phyloP scores from a whole-genome alignment of 306 rosid genomes.

The Vigna mungo region DNA sequence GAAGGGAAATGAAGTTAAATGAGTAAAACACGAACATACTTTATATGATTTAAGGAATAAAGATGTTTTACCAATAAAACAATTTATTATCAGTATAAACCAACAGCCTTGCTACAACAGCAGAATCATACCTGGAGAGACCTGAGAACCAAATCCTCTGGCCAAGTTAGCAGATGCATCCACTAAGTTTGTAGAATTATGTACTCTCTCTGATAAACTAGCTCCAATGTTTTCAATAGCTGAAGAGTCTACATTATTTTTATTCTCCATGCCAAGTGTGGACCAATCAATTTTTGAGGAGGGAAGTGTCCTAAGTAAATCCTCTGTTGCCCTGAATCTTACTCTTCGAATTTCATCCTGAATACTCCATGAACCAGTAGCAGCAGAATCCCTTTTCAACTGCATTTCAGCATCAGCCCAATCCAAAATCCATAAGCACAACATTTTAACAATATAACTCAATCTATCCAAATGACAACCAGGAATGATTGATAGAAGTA shows the following conservation, averaged over 20 bases:
- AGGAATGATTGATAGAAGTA: conserved; percentile 26
- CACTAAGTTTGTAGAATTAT: conserved; percentile 37
- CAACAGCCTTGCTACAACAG: conserved; percentile 34
- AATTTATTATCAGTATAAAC: conserved; percentile 34
- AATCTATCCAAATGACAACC: conserved; percentile 21
- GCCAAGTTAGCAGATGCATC: conserved; percentile 53
- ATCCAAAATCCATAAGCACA: conserved; percentile 32
- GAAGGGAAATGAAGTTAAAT: conserved; percentile 44
- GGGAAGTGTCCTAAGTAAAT: conserved; percentile 79
- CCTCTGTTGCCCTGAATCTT: conserved; percentile 92
- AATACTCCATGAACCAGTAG: conserved; percentile 93
- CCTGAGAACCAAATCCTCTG: conserved; percentile 44
- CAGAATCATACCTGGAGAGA: conserved; percentile 55
- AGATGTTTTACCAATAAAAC: conserved; percentile 28
- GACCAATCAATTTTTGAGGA: conserved; percentile 81
- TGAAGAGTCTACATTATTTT: conserved; percentile 50
- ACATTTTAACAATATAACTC: conserved; percentile 27
- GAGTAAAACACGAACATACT: conserved; percentile 40
- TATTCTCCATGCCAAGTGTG: conserved; percentile 54
- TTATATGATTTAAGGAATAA: conserved; percentile 28
- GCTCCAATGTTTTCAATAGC: conserved; percentile 51
- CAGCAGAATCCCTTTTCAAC: conserved; percentile 71
- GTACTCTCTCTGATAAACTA: conserved; percentile 49
- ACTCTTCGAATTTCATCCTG: conserved; percentile 95
- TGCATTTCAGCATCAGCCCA: conserved; percentile 56